Base-by-base conservation (phyloP, 768 basidiomycete species). In the Suillus luteus region DNA sequence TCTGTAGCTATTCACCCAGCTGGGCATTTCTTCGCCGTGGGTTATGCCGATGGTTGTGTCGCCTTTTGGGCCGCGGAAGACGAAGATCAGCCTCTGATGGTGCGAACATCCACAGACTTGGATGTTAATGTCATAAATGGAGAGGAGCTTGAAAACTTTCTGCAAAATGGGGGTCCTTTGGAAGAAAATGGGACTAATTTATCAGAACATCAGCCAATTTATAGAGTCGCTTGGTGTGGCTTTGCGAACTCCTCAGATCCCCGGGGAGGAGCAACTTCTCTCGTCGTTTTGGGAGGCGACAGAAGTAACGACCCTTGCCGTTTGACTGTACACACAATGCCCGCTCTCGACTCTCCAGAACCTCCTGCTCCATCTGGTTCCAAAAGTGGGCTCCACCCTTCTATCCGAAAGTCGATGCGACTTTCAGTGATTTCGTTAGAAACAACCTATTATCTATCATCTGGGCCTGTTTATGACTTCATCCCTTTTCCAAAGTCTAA, bases 51-150 rank as follows among this genome's bases (percentile, higher is more conserved):
- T 73, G 93, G 95, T 9, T 88, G 85, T 59, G 82, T 96, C 38
- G 85, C 89, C 5, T 92, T 95, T 72, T 95, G 93, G 89, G 87
- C 91, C 0, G 77, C 88, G 2, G 87, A 91, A 52, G 92, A 95
- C 66, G 84, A 90, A 65, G 87, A 89, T 62, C 85, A 85, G 60
- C 90, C 93, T 0, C 76, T 96, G 24, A 79, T 88, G 58, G 90
- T 92, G 27, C 81, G 89, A 51, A 95, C 93, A 1, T 72, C 95
- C 55, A 75, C 75, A n/a, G 83, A 86, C 46, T 71, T 76, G 10
- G 79, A 87, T 63, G 83, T 89, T 31, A 79, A 88, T 70, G 62
- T 79, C n/a, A 79, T 87, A n/a, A 79, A 89, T 69, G 74, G 78
- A 1, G 73, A 75, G 3, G 73, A 76, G 57, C 71, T 89, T 12